A percentile compares a stretch with the other conserved stretches of the same genome.
Conservation (phyloP, 139 green algal species). For the Trebouxia sp. region DNA sequence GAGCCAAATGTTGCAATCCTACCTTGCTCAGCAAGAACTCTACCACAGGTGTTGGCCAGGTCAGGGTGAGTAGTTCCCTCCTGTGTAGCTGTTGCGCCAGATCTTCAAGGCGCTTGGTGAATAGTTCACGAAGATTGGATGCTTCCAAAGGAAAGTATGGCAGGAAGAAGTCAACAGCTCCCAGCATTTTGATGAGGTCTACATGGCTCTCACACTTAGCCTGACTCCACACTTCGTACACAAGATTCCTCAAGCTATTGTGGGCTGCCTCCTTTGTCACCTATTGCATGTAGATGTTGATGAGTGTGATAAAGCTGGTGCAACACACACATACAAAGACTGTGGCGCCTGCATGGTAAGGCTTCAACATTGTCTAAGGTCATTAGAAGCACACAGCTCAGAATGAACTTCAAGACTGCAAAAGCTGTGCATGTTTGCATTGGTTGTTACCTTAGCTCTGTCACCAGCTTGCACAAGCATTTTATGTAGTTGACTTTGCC, state of each 20-base stretch:
- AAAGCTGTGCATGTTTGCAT: too few species aligned
- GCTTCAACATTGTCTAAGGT: too few species aligned
- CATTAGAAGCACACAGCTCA: too few species aligned
- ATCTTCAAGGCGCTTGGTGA: constrained; percentile 48
- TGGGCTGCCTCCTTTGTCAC: constrained; percentile 60
- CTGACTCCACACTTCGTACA: constrained; percentile 69
- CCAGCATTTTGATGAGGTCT: constrained; percentile 74
- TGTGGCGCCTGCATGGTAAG: too few species aligned
- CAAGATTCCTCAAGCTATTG: constrained; percentile 65
- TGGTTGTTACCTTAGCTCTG: constrained; percentile 43
- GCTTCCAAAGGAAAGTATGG: constrained; percentile 78
- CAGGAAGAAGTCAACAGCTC: constrained; percentile 76
- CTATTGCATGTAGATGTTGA: too few species aligned
- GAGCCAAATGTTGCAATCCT: neutral
- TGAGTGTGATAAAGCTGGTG: too few species aligned
- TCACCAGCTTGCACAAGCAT: constrained; percentile 52
- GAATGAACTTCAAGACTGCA: too few species aligned
- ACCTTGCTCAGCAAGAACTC: constrained; percentile 63
- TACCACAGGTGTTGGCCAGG: constrained; percentile 56
- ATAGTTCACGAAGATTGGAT: constrained; percentile 53
- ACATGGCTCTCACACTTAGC: constrained; percentile 63
- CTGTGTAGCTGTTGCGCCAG: constrained; percentile 18
- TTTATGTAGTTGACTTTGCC: constrained; percentile 76
- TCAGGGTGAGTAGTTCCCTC: constrained; percentile 31
- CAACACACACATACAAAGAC: too few species aligned